phyloP scores from a whole-genome alignment of 495 filamentous ascomycete species.

The Echria macrotheca region DNA sequence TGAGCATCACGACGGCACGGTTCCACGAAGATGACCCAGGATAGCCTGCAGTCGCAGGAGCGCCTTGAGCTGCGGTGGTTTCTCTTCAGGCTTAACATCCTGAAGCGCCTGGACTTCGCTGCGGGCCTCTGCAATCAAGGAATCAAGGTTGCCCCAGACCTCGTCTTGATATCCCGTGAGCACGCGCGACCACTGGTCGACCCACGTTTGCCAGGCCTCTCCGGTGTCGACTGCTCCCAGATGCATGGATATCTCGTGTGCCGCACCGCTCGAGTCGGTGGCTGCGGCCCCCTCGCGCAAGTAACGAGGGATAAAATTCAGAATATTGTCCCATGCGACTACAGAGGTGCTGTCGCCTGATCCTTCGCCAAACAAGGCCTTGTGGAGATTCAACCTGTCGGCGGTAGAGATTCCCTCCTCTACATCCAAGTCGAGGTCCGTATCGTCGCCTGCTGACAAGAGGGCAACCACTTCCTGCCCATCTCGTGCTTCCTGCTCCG shows the following conservation, averaged over 20 bases:
- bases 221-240: conserved; percentile 31
- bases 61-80: conserved; percentile 22
- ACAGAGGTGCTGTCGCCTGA: conserved; percentile 2
- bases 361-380: conserved; percentile 31
- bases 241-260: conserved; percentile 9
- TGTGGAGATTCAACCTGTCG: conserved; percentile 26
- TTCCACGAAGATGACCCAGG: conserved; percentile 27
- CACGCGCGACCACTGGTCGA: conserved; percentile 55
- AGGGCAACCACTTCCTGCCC: conserved; percentile 42
- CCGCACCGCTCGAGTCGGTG: conserved; percentile 6
- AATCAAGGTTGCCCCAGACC: conserved; percentile 68
- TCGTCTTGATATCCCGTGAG: conserved; percentile 67
- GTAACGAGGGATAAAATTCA: conserved; percentile 40
- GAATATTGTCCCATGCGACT: conserved; percentile 33
- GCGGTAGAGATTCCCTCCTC: conserved; percentile 14
- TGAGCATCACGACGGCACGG: not conserved
- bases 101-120: conserved; percentile 45
- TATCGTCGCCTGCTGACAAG: conserved; percentile 22
- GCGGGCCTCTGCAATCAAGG: conserved; percentile 57
- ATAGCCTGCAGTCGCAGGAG: conserved; percentile 28
- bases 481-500: conserved; percentile 36
- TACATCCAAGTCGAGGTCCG: conserved; percentile 18
- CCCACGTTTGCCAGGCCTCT: conserved; percentile 43
- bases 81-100: conserved; percentile 16
- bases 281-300: conserved; percentile 10